A percentile compares a stretch with the other conserved stretches of the same genome.
Conservation (phyloP, 495 filamentous ascomycete species). For the Penicillium tannophilum region DNA sequence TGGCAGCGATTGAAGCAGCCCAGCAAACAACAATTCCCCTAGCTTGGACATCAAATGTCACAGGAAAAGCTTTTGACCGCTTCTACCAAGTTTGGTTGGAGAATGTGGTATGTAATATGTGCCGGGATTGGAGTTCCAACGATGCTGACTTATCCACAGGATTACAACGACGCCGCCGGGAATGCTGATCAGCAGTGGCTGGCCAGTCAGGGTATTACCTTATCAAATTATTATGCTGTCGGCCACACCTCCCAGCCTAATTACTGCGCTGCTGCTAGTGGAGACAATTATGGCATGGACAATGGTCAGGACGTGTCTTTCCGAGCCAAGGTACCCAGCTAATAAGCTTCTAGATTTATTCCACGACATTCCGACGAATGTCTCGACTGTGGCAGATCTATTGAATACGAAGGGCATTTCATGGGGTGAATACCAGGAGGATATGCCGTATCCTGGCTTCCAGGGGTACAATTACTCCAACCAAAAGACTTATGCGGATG, state of each 20-base stretch:
- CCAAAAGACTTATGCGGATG: conserved; percentile 19
- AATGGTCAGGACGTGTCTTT: background rate
- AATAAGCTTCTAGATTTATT: conserved; percentile 4
- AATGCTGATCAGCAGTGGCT: conserved; percentile 12
- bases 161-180: conserved; percentile 7
- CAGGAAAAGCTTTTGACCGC: conserved; percentile 63
- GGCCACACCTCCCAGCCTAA: conserved; percentile 14
- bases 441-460: conserved; percentile 11
- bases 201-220: conserved; percentile 11
- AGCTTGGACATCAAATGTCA: conserved; percentile 56
- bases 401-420: conserved; percentile 13
- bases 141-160: conserved; percentile 7
- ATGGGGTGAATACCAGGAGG: conserved; percentile 10
- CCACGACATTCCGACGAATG: conserved; percentile 3
- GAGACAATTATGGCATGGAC: conserved; percentile 14
- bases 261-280: conserved; percentile 11
- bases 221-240: conserved; percentile 12
- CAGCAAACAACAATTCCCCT: conserved; percentile 21
- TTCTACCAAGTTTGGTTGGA: conserved; percentile 69
- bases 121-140: background rate
- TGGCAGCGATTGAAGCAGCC: conserved; percentile 7
- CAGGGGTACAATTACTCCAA: conserved; percentile 16
- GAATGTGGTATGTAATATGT: conserved; percentile 58
- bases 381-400: conserved; percentile 12
- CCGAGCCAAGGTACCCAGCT: background rate